These are phyloP conservation scores for Eucalyptus regnans DNA, from an alignment of 345 rosid species.

Conservation along the genomic window DNA sequence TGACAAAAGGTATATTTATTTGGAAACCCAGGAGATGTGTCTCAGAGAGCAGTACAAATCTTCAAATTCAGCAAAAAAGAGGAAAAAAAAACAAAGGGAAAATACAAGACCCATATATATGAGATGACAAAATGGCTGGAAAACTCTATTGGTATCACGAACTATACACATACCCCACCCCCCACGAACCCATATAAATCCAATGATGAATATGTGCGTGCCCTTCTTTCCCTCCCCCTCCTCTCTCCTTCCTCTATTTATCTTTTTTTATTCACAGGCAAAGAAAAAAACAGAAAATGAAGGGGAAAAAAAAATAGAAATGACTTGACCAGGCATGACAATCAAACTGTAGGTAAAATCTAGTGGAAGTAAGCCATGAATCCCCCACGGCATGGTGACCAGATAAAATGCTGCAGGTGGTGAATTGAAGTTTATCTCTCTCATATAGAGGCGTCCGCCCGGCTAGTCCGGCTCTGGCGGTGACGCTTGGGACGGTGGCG, in stretches of 20 bases:
- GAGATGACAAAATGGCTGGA: constrained; percentile 7
- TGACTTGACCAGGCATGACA: neutral
- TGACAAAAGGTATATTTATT: neutral
- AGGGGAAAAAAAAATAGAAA: neutral
- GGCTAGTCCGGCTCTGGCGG: constrained; percentile 20
- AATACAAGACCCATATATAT: neutral
- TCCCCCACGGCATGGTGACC: neutral
- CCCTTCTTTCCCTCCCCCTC: neutral
- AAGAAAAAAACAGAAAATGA: neutral
- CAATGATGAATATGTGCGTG: constrained; percentile 16
- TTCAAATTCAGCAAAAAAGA: neutral
- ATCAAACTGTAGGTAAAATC: neutral
- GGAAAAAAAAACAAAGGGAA: neutral
- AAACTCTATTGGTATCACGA: neutral
- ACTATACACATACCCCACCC: constrained; percentile 31
- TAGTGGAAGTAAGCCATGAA: neutral
- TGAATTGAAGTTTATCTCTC: neutral
- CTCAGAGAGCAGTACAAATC: neutral
- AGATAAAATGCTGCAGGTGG: neutral
- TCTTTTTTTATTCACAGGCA: constrained; percentile 25
- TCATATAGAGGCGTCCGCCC: neutral
- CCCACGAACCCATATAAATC: neutral
- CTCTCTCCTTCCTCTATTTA: neutral
- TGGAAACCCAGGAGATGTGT: neutral
- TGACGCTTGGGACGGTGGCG: constrained; percentile 38